phyloP scores from a whole-genome alignment of 2,329 filamentous ascomycete species.

The Epichloe scottii region DNA sequence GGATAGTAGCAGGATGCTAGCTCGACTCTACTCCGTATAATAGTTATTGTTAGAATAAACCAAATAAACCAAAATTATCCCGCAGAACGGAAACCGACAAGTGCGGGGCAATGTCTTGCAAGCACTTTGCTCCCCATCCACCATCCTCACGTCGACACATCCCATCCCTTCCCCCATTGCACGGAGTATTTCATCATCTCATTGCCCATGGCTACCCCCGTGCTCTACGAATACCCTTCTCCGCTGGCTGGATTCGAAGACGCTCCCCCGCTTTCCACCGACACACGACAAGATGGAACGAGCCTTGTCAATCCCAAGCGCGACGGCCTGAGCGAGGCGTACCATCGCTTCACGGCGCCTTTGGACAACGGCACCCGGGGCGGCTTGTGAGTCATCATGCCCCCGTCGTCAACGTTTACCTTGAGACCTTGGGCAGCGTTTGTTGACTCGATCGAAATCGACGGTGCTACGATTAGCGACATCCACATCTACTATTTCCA shows the following conservation, averaged over 20 bases:
- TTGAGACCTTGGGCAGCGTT: too few species aligned
- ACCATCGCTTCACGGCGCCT: slow-evolving; percentile 55
- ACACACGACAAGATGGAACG: slow-evolving; percentile 61
- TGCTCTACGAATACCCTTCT: slow-evolving; percentile 22
- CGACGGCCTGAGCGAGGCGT: slow-evolving; percentile 51
- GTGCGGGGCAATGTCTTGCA: too few species aligned
- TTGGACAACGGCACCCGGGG: slow-evolving; percentile 53
- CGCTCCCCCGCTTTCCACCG: slow-evolving; percentile 41
- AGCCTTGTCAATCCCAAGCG: slow-evolving; percentile 56
- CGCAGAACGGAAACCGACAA: too few species aligned
- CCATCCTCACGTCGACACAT: too few species aligned
- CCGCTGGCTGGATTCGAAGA: slow-evolving; percentile 46
- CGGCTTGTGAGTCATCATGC: slow-evolving; percentile 49
- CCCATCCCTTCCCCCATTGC: too few species aligned
- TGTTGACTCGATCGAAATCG: not conserved
- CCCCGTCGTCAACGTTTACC: too few species aligned
- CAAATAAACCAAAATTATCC: too few species aligned
- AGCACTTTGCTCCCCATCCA: too few species aligned
- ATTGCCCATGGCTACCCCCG: slow-evolving; percentile 12
- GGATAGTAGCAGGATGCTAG: not conserved
- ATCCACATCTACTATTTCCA: slow-evolving; percentile 76
- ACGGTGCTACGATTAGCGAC: slow-evolving; percentile 37
- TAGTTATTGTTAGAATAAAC: too few species aligned
- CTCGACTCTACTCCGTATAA: not conserved
- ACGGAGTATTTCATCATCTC: too few species aligned